Evolutionary conservation across 2,329 filamentous ascomycete genomes (phyloP), one percentile per base, ranked within the genome.

Genomic region (Teratosphaeria viscida): DNA sequence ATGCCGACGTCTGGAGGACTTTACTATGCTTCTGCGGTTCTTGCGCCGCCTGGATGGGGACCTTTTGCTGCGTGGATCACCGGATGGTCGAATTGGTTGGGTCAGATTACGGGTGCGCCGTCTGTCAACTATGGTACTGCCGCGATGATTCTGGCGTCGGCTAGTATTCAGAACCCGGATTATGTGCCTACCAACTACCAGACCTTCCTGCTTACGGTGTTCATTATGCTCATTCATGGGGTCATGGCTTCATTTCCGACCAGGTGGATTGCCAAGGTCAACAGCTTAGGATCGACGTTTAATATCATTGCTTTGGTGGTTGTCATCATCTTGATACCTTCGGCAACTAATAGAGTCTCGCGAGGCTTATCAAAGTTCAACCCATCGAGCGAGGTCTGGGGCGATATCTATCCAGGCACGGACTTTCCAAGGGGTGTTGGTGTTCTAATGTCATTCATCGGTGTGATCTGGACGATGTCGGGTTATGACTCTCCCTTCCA

Each of bases 21-120:
- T 14, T 90, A 90, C 72, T 90, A 90, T 70, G 86, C 87, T 16
- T 76, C 85, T 19, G 87, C 87, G 3, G 87, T 89, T 0, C 78
- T 90, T 6, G 87, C 87, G 29, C 85, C 85, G 5, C 77, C 79
- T 1, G 82, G 82, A 8, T 43, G 49, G 39, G 85, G 85, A 0
- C 85, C 85, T 1, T 79, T 87, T 57, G 85, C 85, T 14, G 81
- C 85, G 12, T 88, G 76, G 85, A 75, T 88, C 34, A 87, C 84
- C 1, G 85, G 85, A 10, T 88, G 85, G 85, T 85, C 85, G 1
- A 88, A 87, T 70, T 88, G 85, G 84, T 76, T 87, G 47, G 79
- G 77, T n/a, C 85, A 87, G 68, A 79, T 87, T 29, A 87, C 84
- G 4, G 84, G 77, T 52, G 84, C 85, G 1, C 85, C 85, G 1